Base-by-base conservation (phyloP, 805 yeast genomes). In the Candida stauntonica region DNA sequence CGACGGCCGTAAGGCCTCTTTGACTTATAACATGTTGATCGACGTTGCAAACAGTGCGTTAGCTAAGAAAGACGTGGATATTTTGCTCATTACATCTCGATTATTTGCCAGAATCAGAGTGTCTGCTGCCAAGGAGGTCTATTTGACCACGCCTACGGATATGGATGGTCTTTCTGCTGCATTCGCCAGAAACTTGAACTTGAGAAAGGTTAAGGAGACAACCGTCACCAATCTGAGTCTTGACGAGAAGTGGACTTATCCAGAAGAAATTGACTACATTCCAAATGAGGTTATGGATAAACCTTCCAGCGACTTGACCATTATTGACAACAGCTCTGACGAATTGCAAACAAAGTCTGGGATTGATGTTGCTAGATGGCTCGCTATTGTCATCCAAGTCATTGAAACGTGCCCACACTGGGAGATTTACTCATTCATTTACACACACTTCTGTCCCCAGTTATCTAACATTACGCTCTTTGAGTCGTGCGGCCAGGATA, bases 391-490 rank as follows among this genome's bases (percentile, higher is more conserved):
- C 5, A 55, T 72, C 9, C 60, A 63, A 6, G 64, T 79, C 1
- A 52, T 84, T 46, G 71, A 72, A 11, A 63, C 66, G 4, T 78
- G 78, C 28, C 65, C 73, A 14, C 72, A 73, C 42, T 85, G 91
- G 93, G 91, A 82, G 45, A 55, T 77, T 1, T 85, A 79, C 55
- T 77, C 88, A 0, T 81, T 67, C 50, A 58, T 78, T 1, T 64
- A 81, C 67, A 75, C 83, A 0, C 86, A 82, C 56, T 67, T 84
- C 38, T 79, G 87, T 50, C 75, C 86, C 0, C 94, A 85, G 51
- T 52, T 86, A 21, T 66, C 84, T 9, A 80, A 78, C 48, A 55
- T 77, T 45, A 60, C 59, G 12, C 60, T 86, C 7, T 81, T 81
- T 46, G 57, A 62, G 24, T 31, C 42, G 4, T 62, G 71, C 18